Base-by-base conservation (phyloP, 208 protist genomes). In the Naegleria gruberi region DNA sequence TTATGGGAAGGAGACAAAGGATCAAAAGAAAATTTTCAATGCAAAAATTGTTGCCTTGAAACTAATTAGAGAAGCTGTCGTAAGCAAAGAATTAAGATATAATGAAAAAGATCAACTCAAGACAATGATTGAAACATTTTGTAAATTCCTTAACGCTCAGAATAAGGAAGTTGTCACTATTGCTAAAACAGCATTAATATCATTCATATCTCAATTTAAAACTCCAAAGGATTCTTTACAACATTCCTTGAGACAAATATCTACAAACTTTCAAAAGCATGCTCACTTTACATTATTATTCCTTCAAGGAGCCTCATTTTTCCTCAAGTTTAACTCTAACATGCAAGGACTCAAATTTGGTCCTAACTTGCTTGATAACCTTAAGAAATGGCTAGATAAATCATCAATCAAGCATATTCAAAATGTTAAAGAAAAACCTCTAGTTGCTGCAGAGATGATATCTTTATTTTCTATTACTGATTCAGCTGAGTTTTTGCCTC, bases 121-220 rank as follows among this genome's bases (percentile, higher is more conserved):
- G 30, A 65, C 30, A 10, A 89, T 89, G 6, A 73, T 89, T 45
- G 51, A 89, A 15, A 37, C 34, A n/a, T 81, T 89, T 45, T 89
- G 57, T 23, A 45, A 42, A 47, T 43, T 15, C 46, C 26, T 77
- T 0, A 1, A n/a, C 0, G 40, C 86, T 10, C 4, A 2, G 12
- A 77, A 43, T 10, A 89, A 89, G n/a, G 86, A 89, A 37, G n/a
- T 77, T 4, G 51, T 77, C 0, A 34, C 15, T 34, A 77, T 89
- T 26, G 86, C 86, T n/a, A 89, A 89, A 81, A 43, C 45, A 17
- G 86, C 19, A 4, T 44, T 89, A 17, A 0, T 34, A 7, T 5
- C 34, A 40, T 88, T 43, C 43, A 65, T 88, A 5, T 15, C 17
- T 19, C 8, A 45, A 77, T 46, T 73, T 44, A 65, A 12, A 43